Evolutionary conservation across 192 early-diverging fungal species (phyloP).

Genomic region (Radiomyces spectabilis): DNA sequence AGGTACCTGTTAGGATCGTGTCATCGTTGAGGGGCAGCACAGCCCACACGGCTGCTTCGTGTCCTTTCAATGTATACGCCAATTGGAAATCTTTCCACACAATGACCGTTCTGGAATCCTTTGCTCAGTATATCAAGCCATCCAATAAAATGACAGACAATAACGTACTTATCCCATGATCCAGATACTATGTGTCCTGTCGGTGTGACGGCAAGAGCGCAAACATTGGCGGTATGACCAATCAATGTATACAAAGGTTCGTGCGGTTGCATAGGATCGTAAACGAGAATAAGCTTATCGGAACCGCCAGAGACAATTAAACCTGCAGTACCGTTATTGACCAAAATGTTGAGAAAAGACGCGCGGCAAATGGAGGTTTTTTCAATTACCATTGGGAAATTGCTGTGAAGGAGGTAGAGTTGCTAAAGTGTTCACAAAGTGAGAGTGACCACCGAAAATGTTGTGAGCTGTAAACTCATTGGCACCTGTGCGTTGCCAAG

Average conservation of each 20-base stretch:
- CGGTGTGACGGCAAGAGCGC: slow-evolving; percentile 57
- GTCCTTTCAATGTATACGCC: slow-evolving; percentile 65
- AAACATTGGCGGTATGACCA: slow-evolving; percentile 87
- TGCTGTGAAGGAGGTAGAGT: slow-evolving; percentile 46
- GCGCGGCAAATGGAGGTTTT: not conserved
- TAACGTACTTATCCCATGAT: slow-evolving; percentile 90
- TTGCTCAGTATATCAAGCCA: not conserved
- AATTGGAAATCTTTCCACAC: slow-evolving; percentile 82
- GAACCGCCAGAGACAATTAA: slow-evolving; percentile 76
- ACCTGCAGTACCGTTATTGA: too few relatives aligned
- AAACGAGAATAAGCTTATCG: slow-evolving; percentile 81
- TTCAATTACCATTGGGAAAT: slow-evolving; percentile 51
- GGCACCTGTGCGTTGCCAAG: slow-evolving; percentile 54
- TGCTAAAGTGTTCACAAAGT: slow-evolving; percentile 75
- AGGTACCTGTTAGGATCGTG: slow-evolving; percentile 66
- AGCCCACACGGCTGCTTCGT: slow-evolving; percentile 86
- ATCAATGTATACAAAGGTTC: slow-evolving; percentile 58
- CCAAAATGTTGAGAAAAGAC: too few relatives aligned
- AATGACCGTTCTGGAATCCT: slow-evolving; percentile 60
- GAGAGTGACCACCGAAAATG: slow-evolving; percentile 57
- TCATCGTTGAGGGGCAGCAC: slow-evolving; percentile 70
- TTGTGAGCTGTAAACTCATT: slow-evolving; percentile 46
- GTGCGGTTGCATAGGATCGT: slow-evolving; percentile 52
- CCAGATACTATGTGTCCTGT: slow-evolving; percentile 78
- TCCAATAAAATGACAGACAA: not conserved